Conservation (phyloP, 2,329 filamentous ascomycete species). For the Stromatinia cepivora region DNA sequence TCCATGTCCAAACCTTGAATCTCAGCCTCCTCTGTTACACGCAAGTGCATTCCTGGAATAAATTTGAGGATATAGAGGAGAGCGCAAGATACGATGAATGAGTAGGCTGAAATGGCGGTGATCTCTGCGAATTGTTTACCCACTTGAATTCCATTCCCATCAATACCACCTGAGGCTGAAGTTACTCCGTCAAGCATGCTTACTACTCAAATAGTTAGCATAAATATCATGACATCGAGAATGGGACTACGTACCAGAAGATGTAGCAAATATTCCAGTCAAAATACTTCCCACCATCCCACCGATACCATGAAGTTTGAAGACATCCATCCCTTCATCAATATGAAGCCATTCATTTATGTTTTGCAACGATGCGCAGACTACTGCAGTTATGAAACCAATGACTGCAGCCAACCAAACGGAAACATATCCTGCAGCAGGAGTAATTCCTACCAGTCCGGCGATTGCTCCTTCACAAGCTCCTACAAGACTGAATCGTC, state of each 20-base stretch:
- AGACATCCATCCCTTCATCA: conserved; percentile 61
- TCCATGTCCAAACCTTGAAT: conserved; percentile 53
- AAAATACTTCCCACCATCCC: conserved; percentile 57
- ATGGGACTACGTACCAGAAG: conserved; percentile 29
- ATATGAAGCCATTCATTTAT: conserved; percentile 54
- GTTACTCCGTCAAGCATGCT: conserved; percentile 54
- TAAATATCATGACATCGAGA: background rate
- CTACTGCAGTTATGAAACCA: conserved; percentile 51
- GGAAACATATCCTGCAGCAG: conserved; percentile 56
- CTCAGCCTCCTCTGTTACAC: conserved; percentile 57
- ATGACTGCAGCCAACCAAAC: conserved; percentile 54
- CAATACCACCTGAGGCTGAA: conserved; percentile 47
- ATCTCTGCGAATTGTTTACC: conserved; percentile 59
- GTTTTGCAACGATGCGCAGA: conserved; percentile 43
- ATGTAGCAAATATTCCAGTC: conserved; percentile 57
- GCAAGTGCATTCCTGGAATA: conserved; percentile 57
- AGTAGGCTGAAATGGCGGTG: conserved; percentile 55
- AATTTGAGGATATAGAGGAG: conserved; percentile 57
- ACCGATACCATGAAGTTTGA: conserved; percentile 60
- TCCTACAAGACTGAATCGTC: conserved; percentile 53
- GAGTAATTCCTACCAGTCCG: conserved; percentile 59
- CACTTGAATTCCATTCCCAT: conserved; percentile 55
- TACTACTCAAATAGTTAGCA: conserved; percentile 40
- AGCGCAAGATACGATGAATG: conserved; percentile 53
- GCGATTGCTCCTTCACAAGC: conserved; percentile 56